Evolutionary conservation across 2,329 filamentous ascomycete genomes (phyloP).

Genomic region (Nigrospora sphaerica): DNA sequence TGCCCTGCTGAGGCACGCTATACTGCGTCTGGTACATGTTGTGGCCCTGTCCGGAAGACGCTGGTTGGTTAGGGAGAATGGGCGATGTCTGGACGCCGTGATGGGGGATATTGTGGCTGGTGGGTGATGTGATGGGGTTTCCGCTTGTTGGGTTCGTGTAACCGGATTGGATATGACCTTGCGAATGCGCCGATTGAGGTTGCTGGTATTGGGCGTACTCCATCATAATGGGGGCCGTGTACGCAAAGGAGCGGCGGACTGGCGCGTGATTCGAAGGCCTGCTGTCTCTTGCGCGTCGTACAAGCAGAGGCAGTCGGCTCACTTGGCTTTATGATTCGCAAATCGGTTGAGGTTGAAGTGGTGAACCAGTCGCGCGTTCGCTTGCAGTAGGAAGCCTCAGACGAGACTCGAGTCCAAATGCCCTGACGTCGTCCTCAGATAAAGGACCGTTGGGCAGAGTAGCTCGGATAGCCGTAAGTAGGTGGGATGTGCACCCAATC

Average conservation of each 20-base stretch:
- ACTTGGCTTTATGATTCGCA: conserved; percentile 13
- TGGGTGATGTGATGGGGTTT: conserved; percentile 65
- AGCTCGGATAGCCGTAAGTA: conserved; percentile 36
- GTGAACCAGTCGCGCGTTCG: no score
- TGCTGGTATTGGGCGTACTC: conserved; percentile 70
- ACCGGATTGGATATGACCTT: conserved; percentile 49
- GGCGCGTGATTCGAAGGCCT: conserved; percentile 20
- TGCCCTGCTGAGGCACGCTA: conserved; percentile 63
- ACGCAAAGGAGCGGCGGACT: conserved; percentile 16
- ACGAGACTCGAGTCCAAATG: not conserved
- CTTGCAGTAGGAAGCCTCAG: no score
- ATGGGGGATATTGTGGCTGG: conserved; percentile 61
- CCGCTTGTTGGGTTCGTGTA: conserved; percentile 52
- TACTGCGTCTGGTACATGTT: conserved; percentile 79
- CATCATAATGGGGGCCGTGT: conserved; percentile 47
- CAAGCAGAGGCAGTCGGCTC: conserved; percentile 15
- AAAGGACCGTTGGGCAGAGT: conserved; percentile 37
- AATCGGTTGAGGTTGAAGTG: no score
- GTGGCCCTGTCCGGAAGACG: conserved; percentile 56
- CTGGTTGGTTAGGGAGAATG: conserved; percentile 69
- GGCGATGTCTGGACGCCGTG: conserved; percentile 69
- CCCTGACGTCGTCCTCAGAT: conserved; percentile 17
- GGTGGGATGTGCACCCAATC: conserved; percentile 43
- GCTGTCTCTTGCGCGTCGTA: conserved; percentile 20
- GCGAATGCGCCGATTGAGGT: conserved; percentile 57